These are phyloP conservation scores for Alternaria conjuncta DNA, from an alignment of 2,329 filamentous ascomycete genomes.

Conservation along the genomic window DNA sequence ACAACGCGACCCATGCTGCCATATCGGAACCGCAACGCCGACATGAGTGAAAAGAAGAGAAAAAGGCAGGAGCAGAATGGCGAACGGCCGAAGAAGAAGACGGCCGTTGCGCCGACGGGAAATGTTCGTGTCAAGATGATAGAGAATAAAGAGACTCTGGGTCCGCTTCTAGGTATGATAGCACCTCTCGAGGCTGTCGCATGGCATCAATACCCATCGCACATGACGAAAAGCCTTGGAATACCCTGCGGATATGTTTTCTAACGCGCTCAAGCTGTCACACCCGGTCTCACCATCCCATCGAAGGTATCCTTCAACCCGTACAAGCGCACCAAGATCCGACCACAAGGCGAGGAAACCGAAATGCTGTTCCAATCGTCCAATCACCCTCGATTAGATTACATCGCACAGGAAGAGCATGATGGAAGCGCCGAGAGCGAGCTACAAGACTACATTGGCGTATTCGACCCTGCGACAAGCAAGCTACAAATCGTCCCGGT, in stretches of 20 bases:
- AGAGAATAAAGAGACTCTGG: constrained; percentile 55
- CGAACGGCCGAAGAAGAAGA: constrained; percentile 52
- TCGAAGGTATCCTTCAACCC: constrained; percentile 55
- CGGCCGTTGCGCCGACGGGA: constrained; percentile 49
- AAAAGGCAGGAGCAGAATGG: constrained; percentile 43
- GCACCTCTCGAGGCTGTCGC: not conserved
- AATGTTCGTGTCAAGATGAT: constrained; percentile 54
- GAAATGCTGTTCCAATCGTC: constrained; percentile 67
- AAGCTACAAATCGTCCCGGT: constrained; percentile 60
- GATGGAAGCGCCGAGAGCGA: constrained; percentile 56
- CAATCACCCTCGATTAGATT: constrained; percentile 66
- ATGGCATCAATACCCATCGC: not conserved
- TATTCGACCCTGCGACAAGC: constrained; percentile 62
- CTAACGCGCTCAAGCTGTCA: constrained; percentile 39
- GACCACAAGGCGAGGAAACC: constrained; percentile 35
- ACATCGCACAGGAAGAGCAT: constrained; percentile 60
- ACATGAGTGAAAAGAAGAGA: constrained; percentile 48
- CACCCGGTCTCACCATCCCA: constrained; percentile 53
- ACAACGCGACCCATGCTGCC: constrained; percentile 14
- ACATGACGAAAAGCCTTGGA: not conserved
- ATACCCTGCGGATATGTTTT: accelerated
- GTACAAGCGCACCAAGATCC: constrained; percentile 51
- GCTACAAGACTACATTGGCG: constrained; percentile 66
- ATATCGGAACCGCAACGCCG: constrained; percentile 17
- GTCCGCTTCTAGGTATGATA: constrained; percentile 58